Base-by-base conservation (phyloP, 2,329 filamentous ascomycete genomes). In the Venturia oleaginea region DNA sequence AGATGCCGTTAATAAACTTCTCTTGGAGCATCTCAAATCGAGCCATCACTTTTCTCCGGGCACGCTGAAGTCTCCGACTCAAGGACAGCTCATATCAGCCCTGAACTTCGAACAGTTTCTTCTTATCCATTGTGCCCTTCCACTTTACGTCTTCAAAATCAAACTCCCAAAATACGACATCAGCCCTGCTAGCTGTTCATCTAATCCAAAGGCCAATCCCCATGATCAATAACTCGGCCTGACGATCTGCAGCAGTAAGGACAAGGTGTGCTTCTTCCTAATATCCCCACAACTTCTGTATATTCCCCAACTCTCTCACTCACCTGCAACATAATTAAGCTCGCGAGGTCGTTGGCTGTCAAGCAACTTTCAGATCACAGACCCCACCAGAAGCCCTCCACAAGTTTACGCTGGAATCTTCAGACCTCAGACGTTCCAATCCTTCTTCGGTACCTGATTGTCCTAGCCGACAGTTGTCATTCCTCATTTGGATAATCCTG, bases 161-260 rank as follows among this genome's bases (percentile, higher is more conserved):
- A 11, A 5, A 19, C 34, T 32, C 32, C 8, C 4, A 30, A 17
- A 54, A 17, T 32, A 54, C 24, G 48, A 54, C 15, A 17, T 32
- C 24, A 55, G 30, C 51, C 27, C 51, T 55, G 51, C 30, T n/a
- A n/a, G 51, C 51, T 34, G 51, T 22, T 34, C 51, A 34, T 55
- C 51, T 55, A 34, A 6, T 19, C n/a, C 6, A n/a, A n/a, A 19
- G 19, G 27, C 19, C n/a, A 57, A 30, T 4, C 30, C 15, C 51
- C 27, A n/a, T 34, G 51, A 22, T 57, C 51, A 57, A 57, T 57
- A 57, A 32, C 19, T 57, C 51, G 34, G 51, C 51, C 51, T 57
- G 51, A 57, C 48, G 51, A 57, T 57, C 51, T 27, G 11, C 51
- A 57, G 6, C 27, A 57, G 30, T 8, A 22, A 57, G 30, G 34